A percentile compares a stretch with the other conserved stretches of the same genome.
phyloP scores from a whole-genome alignment of 1,139 yeast species.

The Yamadazyma sp. region DNA sequence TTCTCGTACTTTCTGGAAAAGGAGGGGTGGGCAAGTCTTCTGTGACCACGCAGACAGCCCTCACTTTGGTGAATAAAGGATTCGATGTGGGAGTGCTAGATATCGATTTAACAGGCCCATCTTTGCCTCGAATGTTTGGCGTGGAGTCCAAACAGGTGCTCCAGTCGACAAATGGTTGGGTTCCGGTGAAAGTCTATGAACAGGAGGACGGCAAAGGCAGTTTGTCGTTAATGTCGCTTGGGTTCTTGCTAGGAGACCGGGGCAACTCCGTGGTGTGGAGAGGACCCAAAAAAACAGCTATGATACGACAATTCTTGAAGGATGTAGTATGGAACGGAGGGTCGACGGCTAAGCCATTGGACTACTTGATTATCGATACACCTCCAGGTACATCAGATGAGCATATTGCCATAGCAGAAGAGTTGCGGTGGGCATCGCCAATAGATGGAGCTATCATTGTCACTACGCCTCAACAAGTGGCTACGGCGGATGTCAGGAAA shows the following conservation, averaged over 20 bases:
- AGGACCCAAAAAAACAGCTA: slow-evolving; percentile 97
- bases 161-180: slow-evolving; percentile 87
- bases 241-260: slow-evolving; percentile 78
- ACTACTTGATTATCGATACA: slow-evolving; percentile 87
- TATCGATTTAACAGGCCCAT: slow-evolving; percentile 95
- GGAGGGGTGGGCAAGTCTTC: slow-evolving; percentile 90
- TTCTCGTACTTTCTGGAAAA: slow-evolving; percentile 47
- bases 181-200: slow-evolving; percentile 63
- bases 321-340: slow-evolving; percentile 85
- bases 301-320: slow-evolving; percentile 88
- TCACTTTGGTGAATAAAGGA: slow-evolving; percentile 69
- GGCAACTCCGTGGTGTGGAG: slow-evolving; percentile 97
- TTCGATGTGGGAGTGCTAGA: slow-evolving; percentile 88
- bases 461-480: slow-evolving; percentile 54
- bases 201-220: slow-evolving; percentile 30
- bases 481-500: slow-evolving; percentile 54
- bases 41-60: slow-evolving; percentile 89
- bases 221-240: slow-evolving; percentile 80
- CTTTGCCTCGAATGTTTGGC: slow-evolving; percentile 95
- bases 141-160: slow-evolving; percentile 76
- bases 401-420: slow-evolving; percentile 95
- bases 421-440: slow-evolving; percentile 57
- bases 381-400: slow-evolving; percentile 99
- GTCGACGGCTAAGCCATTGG: slow-evolving; percentile 49
- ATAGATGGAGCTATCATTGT: slow-evolving; percentile 50